phyloP scores from a whole-genome alignment of 352 stramenopile genomes.

The Phytophthora constricta region DNA sequence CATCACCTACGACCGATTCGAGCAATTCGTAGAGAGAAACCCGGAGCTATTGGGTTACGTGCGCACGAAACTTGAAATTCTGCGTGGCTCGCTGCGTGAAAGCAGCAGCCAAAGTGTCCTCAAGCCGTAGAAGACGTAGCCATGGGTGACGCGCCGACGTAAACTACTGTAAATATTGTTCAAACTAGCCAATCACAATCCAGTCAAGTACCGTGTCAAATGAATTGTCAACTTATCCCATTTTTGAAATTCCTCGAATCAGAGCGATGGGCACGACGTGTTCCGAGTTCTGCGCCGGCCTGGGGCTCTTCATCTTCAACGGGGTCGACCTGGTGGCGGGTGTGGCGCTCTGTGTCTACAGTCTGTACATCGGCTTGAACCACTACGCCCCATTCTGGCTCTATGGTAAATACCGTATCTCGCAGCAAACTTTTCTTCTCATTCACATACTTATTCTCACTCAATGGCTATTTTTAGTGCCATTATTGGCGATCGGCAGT shows the following conservation, averaged over 20 bases:
- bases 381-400: constrained; percentile 73
- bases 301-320: constrained; percentile 81
- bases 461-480: constrained; percentile 30
- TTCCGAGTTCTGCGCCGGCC: constrained; percentile 56
- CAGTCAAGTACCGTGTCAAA: too few relatives aligned
- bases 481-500: constrained; percentile 60
- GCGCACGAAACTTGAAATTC: constrained; percentile 55
- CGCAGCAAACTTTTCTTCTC: background rate
- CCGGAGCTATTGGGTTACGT: constrained; percentile 58
- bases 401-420: constrained; percentile 46
- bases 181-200: background rate
- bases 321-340: constrained; percentile 74
- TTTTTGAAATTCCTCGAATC: background rate
- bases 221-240: too few relatives aligned
- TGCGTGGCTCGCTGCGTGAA: constrained; percentile 58
- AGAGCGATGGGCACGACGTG: constrained; percentile 35
- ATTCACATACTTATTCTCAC: background rate
- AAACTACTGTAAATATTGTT: constrained; percentile 21
- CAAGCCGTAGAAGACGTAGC: constrained; percentile 11
- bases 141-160: constrained; percentile 10
- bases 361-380: constrained; percentile 71
- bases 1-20: constrained; percentile 55
- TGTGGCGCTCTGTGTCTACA: constrained; percentile 64
- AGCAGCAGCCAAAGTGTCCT: constrained; percentile 18
- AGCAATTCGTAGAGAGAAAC: constrained; percentile 41